These are phyloP conservation scores for Anastatica hierochuntica DNA, from an alignment of 345 rosid genomes.

Conservation along the genomic window DNA sequence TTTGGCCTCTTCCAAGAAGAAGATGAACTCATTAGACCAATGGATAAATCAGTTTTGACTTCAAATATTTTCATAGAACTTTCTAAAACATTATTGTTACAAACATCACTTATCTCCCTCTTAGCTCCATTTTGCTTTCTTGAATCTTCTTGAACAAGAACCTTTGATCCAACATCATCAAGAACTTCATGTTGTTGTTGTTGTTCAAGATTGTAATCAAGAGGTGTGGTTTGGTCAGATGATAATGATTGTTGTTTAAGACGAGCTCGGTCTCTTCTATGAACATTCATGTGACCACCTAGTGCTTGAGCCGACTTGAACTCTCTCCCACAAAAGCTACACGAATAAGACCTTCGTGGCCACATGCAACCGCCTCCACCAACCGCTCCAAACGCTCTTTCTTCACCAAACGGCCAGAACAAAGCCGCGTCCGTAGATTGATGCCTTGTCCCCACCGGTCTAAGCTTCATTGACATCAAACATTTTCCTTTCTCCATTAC, in stretches of 20 bases:
- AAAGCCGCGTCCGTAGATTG: slow-evolving; percentile 2
- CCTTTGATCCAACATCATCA: too few species aligned
- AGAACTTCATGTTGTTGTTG: too few species aligned
- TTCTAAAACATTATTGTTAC: not conserved
- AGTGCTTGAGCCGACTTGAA: slow-evolving; percentile 49
- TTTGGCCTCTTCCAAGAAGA: slow-evolving; percentile 12
- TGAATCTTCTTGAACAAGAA: slow-evolving; percentile 6
- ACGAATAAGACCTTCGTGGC: slow-evolving; percentile 41
- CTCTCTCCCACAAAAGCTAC: slow-evolving; percentile 42
- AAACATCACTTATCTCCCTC: too few species aligned
- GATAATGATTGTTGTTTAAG: slow-evolving; percentile 26
- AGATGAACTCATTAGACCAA: slow-evolving; percentile 12
- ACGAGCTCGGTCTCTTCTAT: slow-evolving; percentile 41
- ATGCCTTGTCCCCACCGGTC: slow-evolving; percentile 4
- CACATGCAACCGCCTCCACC: slow-evolving; percentile 32
- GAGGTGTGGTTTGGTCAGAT: slow-evolving; percentile 21
- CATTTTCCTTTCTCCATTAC: slow-evolving; percentile 20
- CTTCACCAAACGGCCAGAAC: slow-evolving; percentile 18
- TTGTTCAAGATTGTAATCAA: slow-evolving; percentile 17
- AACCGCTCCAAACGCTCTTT: slow-evolving; percentile 57
- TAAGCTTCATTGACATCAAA: slow-evolving; percentile 22
- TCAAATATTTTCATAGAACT: too few species aligned
- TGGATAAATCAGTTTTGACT: slow-evolving; percentile 21
- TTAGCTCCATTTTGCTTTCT: slow-evolving; percentile 5
- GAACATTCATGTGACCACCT: slow-evolving; percentile 51